These are phyloP conservation scores for Trametes sp. DNA, from an alignment of 1,284 basidiomycete species.

Conservation along the genomic window DNA sequence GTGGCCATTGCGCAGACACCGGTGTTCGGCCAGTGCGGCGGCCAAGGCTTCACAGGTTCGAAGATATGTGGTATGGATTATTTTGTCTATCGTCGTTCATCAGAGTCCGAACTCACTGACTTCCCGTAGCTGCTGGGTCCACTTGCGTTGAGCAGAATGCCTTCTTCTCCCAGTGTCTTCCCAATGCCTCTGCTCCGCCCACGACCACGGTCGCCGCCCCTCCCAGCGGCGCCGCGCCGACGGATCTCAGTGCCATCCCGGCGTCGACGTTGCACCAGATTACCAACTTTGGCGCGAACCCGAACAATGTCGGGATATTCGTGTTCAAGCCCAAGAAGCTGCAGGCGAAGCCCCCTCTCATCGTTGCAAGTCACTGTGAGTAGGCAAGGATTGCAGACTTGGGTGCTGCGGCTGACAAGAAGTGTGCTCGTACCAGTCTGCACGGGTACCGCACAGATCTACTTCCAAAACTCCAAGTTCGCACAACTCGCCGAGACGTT, in stretches of 20 bases:
- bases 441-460: slow-evolving; percentile 19
- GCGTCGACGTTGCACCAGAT: slow-evolving; percentile 35
- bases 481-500: slow-evolving; percentile 20
- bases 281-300: slow-evolving; percentile 54
- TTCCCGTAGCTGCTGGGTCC: slow-evolving; percentile 41
- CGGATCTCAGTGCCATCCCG: slow-evolving; percentile 25
- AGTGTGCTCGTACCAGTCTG: slow-evolving; percentile 5
- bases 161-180: slow-evolving; percentile 47
- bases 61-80: slow-evolving; percentile 47
- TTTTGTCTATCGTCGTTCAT: neutral
- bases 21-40: slow-evolving; percentile 47
- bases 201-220: slow-evolving; percentile 2
- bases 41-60: slow-evolving; percentile 46
- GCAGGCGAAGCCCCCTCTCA: slow-evolving; percentile 42
- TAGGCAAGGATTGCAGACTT: too few relatives aligned
- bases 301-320: slow-evolving; percentile 57
- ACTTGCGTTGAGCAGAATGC: slow-evolving; percentile 35
- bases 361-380: slow-evolving; percentile 21
- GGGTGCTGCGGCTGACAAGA: neutral
- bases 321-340: slow-evolving; percentile 56
- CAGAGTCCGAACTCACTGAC: slow-evolving; percentile 7
- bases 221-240: slow-evolving; percentile 23
- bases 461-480: slow-evolving; percentile 20
- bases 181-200: slow-evolving; percentile 22
- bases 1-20: slow-evolving; percentile 37